Percentiles rank a stretch among this genome's conserved stretches.
Conservation (phyloP, 164 flowering plant genomes). For the Santalum album region DNA sequence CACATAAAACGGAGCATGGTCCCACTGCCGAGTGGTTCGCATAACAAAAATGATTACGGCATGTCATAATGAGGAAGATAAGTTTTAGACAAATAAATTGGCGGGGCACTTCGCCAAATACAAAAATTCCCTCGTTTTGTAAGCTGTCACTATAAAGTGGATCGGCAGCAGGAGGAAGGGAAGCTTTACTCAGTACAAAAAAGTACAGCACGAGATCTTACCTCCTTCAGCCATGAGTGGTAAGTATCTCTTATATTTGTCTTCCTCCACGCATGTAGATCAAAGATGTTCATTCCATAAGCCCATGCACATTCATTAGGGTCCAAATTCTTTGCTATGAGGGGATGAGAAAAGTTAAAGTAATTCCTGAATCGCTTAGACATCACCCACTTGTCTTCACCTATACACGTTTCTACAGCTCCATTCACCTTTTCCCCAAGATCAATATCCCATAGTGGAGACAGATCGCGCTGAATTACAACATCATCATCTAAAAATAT, state of each 20-base stretch:
- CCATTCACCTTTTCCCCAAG: slow-evolving; percentile 91
- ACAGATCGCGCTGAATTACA: slow-evolving; percentile 84
- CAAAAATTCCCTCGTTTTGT: too few relatives aligned
- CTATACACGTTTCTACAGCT: slow-evolving; percentile 94
- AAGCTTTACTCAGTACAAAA: not conserved
- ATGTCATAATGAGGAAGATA: too few relatives aligned
- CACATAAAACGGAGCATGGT: too few relatives aligned
- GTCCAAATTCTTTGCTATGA: slow-evolving; percentile 59
- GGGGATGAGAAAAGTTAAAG: slow-evolving; percentile 95
- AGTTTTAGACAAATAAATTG: too few relatives aligned
- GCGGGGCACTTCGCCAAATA: too few relatives aligned
- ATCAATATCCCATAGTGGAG: slow-evolving; percentile 88
- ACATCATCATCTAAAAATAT: slow-evolving; percentile 95
- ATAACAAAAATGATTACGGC: too few relatives aligned
- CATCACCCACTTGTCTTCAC: slow-evolving; percentile 96
- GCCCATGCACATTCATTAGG: slow-evolving; percentile 99
- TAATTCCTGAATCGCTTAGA: slow-evolving; percentile 79
- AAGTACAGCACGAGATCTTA: slow-evolving; percentile 15
- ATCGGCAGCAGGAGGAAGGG: too few relatives aligned
- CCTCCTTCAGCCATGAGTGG: slow-evolving; percentile 94
- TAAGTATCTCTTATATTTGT: slow-evolving; percentile 83
- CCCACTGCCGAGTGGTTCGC: too few relatives aligned
- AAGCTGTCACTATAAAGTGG: not conserved
- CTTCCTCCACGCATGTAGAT: slow-evolving; percentile 84
- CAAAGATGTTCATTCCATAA: slow-evolving; percentile 96